Base-by-base conservation (phyloP, 768 basidiomycete species). In the Wakefieldia striispora region DNA sequence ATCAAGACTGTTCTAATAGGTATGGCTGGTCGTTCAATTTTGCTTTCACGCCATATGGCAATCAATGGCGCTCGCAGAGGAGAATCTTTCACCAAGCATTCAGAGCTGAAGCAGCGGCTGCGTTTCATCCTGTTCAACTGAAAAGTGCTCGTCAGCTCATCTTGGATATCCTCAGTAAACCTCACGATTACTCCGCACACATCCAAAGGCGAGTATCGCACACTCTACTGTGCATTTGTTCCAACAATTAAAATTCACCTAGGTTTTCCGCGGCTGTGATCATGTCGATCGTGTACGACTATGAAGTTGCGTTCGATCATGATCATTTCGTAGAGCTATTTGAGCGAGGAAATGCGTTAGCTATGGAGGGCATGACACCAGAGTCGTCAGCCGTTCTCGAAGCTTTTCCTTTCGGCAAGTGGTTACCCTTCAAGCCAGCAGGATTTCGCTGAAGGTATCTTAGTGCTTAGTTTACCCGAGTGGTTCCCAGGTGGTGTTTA, bases 241-340 rank as follows among this genome's bases (percentile, higher is more conserved):
- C n/a, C n/a, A 34, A 54, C 12, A 1, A 5, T 6, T 2, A 17
- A 36, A n/a, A 26, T 17, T 8, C 4, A 7, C 40, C n/a, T n/a
- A 72, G 72, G 45, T 57, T 64, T 37, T 59, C 70, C 9, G 66
- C 71, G 12, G 60, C 70, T 1, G 65, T 74, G 2, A 63, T 74
- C 36, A 59, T 77, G 47, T 66, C 69, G 13, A 61, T 77, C 13
- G 64, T 70, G 13, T 78, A 78, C 36, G 77, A 74, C 17, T 63
- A 69, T 12, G 55, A 69, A 6, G 63, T 74, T 7, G 64, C 65
- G 16, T 58, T 69, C 6, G 51, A 63, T 27, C 65, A 66, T 1
- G 75, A 76, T 40, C 60, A 63, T 27, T 69, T 73, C 50, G 66
- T 77, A 11, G 51, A 68, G 9, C 52, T 75, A 4, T 68, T 73